These are phyloP conservation scores for Punctularia strigosozonata DNA, from an alignment of 768 basidiomycete species.

Conservation along the genomic window DNA sequence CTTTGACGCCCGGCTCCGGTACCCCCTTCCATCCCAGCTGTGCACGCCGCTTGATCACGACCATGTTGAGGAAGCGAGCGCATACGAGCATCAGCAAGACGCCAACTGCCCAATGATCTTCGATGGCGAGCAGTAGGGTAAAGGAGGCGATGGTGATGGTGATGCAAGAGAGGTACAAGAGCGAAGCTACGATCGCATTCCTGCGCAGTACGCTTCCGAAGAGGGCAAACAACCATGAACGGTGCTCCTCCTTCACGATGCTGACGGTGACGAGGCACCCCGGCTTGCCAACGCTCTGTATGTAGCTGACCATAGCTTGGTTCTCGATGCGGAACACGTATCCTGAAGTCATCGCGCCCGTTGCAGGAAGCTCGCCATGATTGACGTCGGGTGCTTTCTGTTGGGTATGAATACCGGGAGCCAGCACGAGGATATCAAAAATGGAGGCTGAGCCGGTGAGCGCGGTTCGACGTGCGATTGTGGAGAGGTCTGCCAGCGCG, in stretches of 20 bases:
- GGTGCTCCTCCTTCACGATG: neutral
- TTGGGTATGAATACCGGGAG: constrained; percentile 6
- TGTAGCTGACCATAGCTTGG: constrained; percentile 4
- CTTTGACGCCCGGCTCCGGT: neutral
- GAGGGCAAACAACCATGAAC: no score
- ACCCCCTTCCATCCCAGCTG: constrained; percentile 5
- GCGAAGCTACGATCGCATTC: neutral
- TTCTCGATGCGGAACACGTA: constrained; percentile 8
- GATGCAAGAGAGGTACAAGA: constrained; percentile 1
- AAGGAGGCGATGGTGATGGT: constrained; percentile 1
- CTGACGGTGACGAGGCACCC: constrained; percentile 3
- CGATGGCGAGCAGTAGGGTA: neutral
- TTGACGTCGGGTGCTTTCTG: constrained; percentile 4
- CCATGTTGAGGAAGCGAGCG: constrained; percentile 4
- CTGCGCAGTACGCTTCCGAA: neutral
- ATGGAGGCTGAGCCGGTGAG: constrained; percentile 5
- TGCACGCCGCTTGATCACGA: constrained; percentile 5
- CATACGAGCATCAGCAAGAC: constrained; percentile 3
- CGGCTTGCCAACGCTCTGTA: constrained; percentile 4
- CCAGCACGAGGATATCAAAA: constrained; percentile 5
- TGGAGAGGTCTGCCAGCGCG: constrained; percentile 6
- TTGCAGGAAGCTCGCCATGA: constrained; percentile 5
- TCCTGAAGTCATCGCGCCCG: constrained; percentile 4
- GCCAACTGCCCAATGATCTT: constrained; percentile 4
- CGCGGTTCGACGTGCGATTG: constrained; percentile 5